Conservation (phyloP, 73 alveolate genomes). For the Paramecium pentaurelia region DNA sequence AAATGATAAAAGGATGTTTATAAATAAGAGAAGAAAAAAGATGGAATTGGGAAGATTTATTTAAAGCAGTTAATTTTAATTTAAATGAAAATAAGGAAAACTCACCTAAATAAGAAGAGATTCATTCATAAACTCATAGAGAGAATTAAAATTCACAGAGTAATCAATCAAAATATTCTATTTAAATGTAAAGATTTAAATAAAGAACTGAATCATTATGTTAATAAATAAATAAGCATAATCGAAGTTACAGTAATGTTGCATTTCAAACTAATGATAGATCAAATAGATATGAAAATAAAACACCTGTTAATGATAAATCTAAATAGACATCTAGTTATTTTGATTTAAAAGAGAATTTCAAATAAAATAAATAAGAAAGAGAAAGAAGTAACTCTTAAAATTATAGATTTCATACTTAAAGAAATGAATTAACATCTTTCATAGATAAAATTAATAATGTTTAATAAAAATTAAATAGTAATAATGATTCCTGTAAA, state of each 20-base stretch:
- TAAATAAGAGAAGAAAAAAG: neutral
- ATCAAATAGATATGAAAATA: neutral
- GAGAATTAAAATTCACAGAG: neutral
- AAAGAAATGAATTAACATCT: neutral
- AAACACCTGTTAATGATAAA: neutral
- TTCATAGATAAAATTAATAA: neutral
- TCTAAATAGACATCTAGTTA: neutral
- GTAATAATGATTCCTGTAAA: neutral
- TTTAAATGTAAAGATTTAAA: neutral
- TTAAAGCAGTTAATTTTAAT: neutral
- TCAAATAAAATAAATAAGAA: neutral
- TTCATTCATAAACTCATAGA: neutral
- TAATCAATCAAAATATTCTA: neutral
- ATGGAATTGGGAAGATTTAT: neutral
- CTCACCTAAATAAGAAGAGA: neutral
- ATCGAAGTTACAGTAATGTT: neutral
- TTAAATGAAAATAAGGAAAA: neutral
- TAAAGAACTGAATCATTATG: constrained; percentile 20
- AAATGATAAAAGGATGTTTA: neutral
- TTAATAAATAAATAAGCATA: neutral
- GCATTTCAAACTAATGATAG: neutral
- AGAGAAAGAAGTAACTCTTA: constrained; percentile 22
- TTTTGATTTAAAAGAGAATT: neutral
- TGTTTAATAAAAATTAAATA: neutral
- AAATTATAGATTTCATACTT: neutral